Evolutionary conservation across 257 asterid species (phyloP).

Genomic region (Penstemon newberryi): DNA sequence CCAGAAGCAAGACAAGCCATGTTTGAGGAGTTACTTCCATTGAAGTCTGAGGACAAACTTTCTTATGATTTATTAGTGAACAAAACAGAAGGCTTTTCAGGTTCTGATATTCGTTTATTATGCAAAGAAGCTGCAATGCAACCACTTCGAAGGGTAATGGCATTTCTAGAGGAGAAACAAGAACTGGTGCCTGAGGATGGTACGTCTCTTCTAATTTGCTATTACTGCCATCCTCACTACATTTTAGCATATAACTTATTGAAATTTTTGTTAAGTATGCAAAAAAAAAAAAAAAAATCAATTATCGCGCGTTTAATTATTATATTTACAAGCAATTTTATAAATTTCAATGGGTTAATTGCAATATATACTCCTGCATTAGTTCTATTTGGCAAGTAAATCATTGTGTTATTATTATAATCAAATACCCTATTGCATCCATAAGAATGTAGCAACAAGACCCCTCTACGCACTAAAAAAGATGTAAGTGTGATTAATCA

Average conservation of each 20-base stretch:
- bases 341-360: too few species aligned
- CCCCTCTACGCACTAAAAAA: too few species aligned
- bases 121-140: slow-evolving; percentile 99
- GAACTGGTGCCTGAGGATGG: slow-evolving; percentile 80
- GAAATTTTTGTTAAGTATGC: neutral
- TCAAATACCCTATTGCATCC: too few species aligned
- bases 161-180: slow-evolving; percentile 63
- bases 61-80: slow-evolving; percentile 81
- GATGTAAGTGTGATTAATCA: too few species aligned
- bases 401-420: too few species aligned
- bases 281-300: too few species aligned
- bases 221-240: neutral
- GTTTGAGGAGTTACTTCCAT: slow-evolving; percentile 79
- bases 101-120: slow-evolving; percentile 86
- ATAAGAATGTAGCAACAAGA: too few species aligned
- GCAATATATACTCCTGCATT: too few species aligned
- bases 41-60: slow-evolving; percentile 49
- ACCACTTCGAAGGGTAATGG: slow-evolving; percentile 83
- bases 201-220: slow-evolving; percentile 34
- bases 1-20: slow-evolving; percentile 89
- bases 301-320: too few species aligned
- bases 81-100: slow-evolving; percentile 76
- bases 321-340: too few species aligned
- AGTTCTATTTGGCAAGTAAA: too few species aligned
- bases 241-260: too few species aligned